These are phyloP conservation scores for Aspergillus sp. DNA, from an alignment of 2,329 filamentous ascomycete species.

Conservation along the genomic window DNA sequence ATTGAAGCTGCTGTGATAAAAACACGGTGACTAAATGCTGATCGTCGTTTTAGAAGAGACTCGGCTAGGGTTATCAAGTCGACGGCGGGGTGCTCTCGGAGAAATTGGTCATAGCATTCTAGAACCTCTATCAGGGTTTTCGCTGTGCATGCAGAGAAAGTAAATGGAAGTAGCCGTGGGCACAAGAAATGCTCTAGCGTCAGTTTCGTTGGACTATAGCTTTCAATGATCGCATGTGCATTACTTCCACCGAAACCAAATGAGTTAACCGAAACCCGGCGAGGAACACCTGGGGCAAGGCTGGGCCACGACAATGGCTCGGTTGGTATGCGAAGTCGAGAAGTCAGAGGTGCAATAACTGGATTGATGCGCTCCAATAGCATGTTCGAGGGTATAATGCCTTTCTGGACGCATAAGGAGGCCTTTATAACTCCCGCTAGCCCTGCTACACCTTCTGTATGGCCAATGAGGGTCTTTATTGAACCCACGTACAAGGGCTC, in stretches of 20 bases:
- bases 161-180: conserved; percentile 17
- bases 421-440: conserved; percentile 28
- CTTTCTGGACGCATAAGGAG: conserved; percentile 26
- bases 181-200: background rate
- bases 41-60: background rate
- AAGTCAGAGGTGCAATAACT: conserved; percentile 18
- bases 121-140: conserved; percentile 14
- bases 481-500: conserved; percentile 13
- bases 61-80: background rate
- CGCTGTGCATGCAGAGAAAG: conserved; percentile 25
- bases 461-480: conserved; percentile 19
- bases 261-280: conserved; percentile 45
- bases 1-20: background rate
- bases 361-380: conserved; percentile 26
- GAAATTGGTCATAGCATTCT: conserved; percentile 9
- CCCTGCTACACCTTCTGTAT: conserved; percentile 22
- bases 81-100: background rate
- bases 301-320: conserved; percentile 23
- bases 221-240: conserved; percentile 41
- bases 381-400: conserved; percentile 28
- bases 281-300: conserved; percentile 23
- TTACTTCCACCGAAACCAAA: conserved; percentile 41
- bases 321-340: conserved; percentile 22
- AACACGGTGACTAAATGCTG: background rate
- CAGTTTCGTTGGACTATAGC: background rate